Evolutionary conservation across 257 asterid species (phyloP), one percentile per base, ranked within the genome.

Genomic region (Gardenia jasminoides): DNA sequence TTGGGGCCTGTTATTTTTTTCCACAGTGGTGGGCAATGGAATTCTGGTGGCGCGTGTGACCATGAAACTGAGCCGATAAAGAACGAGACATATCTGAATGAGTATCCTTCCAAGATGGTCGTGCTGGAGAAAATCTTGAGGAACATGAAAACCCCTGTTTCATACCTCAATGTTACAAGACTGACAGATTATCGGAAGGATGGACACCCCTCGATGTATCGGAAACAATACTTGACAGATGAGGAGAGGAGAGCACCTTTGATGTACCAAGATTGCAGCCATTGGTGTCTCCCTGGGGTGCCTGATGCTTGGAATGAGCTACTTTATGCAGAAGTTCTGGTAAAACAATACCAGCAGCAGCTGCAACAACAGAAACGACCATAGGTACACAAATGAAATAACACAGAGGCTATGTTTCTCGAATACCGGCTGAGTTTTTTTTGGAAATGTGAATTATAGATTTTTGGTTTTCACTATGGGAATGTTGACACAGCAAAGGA

Each of bases 281-380:
- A 92, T 80, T 92, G 97, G 96, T 92, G 97, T 76, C 94, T 92
- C 1, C 97, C 97, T 3, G 97, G 97, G 0, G 96, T 92, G 19
- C 97, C 97, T 31, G 97, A 92, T 79, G 59, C 87, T 13, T 92
- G 97, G 97, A 92, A 92, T 68, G 93, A 92, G 77, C 79, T 90
- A 46, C 81, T 90, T 39, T 92, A 87, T 61, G 91, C 96, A 0
- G 81, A 92, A 76, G 74, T 92, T 44, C 80, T 92, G 83, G 78
- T 86, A 67, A 83, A 79, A 64, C 84, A 84, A 52, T 80, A 83
- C 80, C 86, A 85, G 44, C 81, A 74, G 75, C 89, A 83, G 19
- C 78, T 84, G 20, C 80, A 85, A 20, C 80, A 74, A 12, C 69
- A 78, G 39, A 78, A 61, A 48, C 73, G 36, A 76, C 66, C 84